Percentiles rank a stretch among this genome's conserved stretches.
These are phyloP conservation scores for Colletotrichum sp. DNA, from an alignment of 2,329 filamentous ascomycete genomes.

Conservation along the genomic window DNA sequence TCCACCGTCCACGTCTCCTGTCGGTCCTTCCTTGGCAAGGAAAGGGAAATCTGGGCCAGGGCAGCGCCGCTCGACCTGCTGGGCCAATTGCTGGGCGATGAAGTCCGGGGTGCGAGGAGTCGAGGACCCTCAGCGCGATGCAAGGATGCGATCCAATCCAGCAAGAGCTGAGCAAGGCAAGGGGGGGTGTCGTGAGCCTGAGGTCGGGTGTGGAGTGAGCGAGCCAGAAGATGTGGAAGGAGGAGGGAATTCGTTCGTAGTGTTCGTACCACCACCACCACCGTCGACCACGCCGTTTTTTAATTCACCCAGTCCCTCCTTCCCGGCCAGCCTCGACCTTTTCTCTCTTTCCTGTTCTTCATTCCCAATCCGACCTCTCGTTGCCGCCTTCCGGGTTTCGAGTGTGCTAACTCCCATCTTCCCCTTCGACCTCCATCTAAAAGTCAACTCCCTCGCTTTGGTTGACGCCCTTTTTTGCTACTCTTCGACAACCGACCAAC, in stretches of 20 bases:
- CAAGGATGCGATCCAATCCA: background rate
- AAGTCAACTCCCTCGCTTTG: conserved; percentile 23
- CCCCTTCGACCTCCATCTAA: background rate
- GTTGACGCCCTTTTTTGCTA: conserved; percentile 14
- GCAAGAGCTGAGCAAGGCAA: background rate
- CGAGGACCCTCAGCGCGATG: background rate
- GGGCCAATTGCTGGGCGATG: background rate
- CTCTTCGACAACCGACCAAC: conserved; percentile 16
- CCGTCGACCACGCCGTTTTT: conserved; percentile 18
- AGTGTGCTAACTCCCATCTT: conserved; percentile 2
- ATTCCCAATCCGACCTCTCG: conserved; percentile 9
- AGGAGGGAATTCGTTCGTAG: background rate
- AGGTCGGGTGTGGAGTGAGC: background rate
- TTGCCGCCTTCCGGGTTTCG: conserved; percentile 10
- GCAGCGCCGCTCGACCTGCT: background rate
- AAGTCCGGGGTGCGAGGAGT: background rate
- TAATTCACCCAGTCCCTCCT: conserved; percentile 16
- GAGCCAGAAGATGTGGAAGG: background rate
- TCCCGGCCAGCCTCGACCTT: background rate
- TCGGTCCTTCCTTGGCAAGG: conserved; percentile 20
- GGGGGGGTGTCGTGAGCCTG: background rate
- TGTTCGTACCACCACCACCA: conserved; percentile 12
- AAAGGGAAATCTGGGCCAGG: conserved; percentile 6
- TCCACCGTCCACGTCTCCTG: conserved; percentile 19
- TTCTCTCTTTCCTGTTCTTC: conserved; percentile 4